A percentile compares a stretch with the other conserved stretches of the same genome.
phyloP scores from a whole-genome alignment of 305 asterid species.

The Petunia hybrid region DNA sequence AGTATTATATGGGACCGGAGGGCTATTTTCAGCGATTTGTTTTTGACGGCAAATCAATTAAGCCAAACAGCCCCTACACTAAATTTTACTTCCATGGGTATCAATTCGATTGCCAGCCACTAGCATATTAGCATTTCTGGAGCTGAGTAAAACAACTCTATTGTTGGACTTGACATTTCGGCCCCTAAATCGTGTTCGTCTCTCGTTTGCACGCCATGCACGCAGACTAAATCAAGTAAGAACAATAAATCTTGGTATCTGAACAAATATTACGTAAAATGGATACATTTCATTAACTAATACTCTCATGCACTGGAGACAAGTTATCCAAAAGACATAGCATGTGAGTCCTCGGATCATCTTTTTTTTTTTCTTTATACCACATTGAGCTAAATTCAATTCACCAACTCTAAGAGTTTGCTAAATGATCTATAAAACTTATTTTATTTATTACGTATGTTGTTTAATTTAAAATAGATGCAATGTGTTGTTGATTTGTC shows the following conservation, averaged over 20 bases:
- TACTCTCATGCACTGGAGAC: not conserved
- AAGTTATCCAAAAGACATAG: too few relatives aligned
- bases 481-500: not conserved
- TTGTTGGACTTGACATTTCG: not conserved
- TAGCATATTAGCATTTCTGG: too few relatives aligned
- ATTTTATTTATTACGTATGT: too few relatives aligned
- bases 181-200: not conserved
- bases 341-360: not conserved
- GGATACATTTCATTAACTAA: not conserved
- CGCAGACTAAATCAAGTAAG: not conserved
- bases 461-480: not conserved
- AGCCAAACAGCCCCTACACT: too few relatives aligned
- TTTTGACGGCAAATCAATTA: too few relatives aligned
- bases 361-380: too few relatives aligned
- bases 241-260: not conserved
- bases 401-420: not conserved
- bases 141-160: not conserved
- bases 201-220: too few relatives aligned
- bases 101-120: too few relatives aligned
- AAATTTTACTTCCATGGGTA: too few relatives aligned
- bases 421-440: not conserved
- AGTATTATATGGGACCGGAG: too few relatives aligned
- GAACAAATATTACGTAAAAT: not conserved
- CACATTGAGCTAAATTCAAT: too few relatives aligned
- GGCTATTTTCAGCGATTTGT: too few relatives aligned